A percentile compares a stretch with the other conserved stretches of the same genome.
These are phyloP conservation scores for Coemansia biformis DNA, from an alignment of 192 early-diverging fungal species.

Conservation along the genomic window DNA sequence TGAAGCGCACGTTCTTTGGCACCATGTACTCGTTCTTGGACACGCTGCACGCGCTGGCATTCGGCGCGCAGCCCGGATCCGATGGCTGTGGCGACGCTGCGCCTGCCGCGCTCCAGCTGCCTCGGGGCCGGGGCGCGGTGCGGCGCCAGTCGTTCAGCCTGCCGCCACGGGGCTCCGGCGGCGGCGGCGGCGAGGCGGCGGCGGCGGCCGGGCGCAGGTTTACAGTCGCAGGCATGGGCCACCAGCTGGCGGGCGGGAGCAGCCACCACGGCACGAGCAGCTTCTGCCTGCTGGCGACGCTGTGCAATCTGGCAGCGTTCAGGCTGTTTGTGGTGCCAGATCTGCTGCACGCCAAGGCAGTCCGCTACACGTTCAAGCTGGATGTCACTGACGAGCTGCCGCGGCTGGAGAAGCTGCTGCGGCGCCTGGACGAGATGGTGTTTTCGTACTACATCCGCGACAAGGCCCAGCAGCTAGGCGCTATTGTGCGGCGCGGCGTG, in stretches of 20 bases:
- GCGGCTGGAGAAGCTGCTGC: slow-evolving; percentile 65
- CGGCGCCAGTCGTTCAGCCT: slow-evolving; percentile 38
- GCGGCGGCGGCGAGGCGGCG: background rate
- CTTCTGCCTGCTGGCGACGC: slow-evolving; percentile 62
- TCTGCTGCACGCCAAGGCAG: slow-evolving; percentile 65
- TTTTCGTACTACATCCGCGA: slow-evolving; percentile 84
- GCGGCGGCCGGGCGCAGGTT: slow-evolving; percentile 13
- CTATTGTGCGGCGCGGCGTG: slow-evolving; percentile 75
- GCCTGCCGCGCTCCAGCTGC: background rate
- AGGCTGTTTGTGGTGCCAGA: slow-evolving; percentile 68
- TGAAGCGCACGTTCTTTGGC: slow-evolving; percentile 65
- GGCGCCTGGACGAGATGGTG: slow-evolving; percentile 74
- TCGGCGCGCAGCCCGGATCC: slow-evolving; percentile 9
- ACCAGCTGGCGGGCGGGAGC: slow-evolving; percentile 7
- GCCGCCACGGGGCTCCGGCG: slow-evolving; percentile 11
- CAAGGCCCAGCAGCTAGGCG: slow-evolving; percentile 59
- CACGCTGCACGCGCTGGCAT: slow-evolving; percentile 65
- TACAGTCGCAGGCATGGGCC: slow-evolving; percentile 16
- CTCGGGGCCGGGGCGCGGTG: slow-evolving; percentile 20
- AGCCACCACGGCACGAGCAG: slow-evolving; percentile 23
- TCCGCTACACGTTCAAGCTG: slow-evolving; percentile 55
- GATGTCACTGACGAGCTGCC: slow-evolving; percentile 53
- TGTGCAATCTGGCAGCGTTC: slow-evolving; percentile 79
- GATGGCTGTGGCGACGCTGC: background rate
- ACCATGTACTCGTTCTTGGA: slow-evolving; percentile 74